These are phyloP conservation scores for Plectranthus barbatus DNA, from an alignment of 257 asterid species.

Conservation along the genomic window DNA sequence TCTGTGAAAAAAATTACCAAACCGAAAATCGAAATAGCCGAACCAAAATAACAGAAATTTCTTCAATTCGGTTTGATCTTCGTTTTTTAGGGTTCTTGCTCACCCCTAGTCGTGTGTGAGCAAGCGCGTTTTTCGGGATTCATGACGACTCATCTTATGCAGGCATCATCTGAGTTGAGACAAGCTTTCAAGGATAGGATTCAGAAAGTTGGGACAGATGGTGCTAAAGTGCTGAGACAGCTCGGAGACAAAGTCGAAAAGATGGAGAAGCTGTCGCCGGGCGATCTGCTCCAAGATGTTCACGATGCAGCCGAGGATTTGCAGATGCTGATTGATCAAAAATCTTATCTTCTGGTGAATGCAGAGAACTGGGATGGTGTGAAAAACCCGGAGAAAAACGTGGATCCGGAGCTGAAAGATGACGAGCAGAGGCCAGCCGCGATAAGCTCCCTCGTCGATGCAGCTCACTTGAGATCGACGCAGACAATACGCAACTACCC, in stretches of 20 bases:
- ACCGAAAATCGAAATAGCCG: no score
- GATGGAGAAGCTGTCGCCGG: constrained; percentile 75
- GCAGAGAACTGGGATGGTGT: constrained; percentile 72
- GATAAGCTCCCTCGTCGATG: constrained; percentile 49
- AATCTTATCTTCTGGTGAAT: constrained; percentile 76
- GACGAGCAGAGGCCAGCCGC: constrained; percentile 34
- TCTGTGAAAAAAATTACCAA: no score
- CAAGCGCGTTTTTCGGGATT: no score
- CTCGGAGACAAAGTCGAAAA: constrained; percentile 85
- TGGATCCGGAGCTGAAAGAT: constrained; percentile 65
- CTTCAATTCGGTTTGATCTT: no score
- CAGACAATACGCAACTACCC: constrained; percentile 24
- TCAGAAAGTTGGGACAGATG: constrained; percentile 73
- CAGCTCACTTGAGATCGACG: constrained; percentile 37
- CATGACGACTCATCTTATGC: no score
- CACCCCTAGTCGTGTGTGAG: no score
- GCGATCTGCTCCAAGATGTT: constrained; percentile 53
- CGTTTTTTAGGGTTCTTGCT: no score
- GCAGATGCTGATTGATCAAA: constrained; percentile 74
- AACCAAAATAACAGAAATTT: no score
- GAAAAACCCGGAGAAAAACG: constrained; percentile 42
- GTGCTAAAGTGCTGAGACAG: constrained; percentile 61
- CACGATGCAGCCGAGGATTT: constrained; percentile 90
- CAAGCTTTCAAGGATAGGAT: constrained; percentile 59
- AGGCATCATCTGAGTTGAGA: constrained; percentile 78